Percentiles rank a stretch among this genome's conserved stretches.
Evolutionary conservation across 108 stramenopile species (phyloP).

Genomic region (Epipyxis sp.): DNA sequence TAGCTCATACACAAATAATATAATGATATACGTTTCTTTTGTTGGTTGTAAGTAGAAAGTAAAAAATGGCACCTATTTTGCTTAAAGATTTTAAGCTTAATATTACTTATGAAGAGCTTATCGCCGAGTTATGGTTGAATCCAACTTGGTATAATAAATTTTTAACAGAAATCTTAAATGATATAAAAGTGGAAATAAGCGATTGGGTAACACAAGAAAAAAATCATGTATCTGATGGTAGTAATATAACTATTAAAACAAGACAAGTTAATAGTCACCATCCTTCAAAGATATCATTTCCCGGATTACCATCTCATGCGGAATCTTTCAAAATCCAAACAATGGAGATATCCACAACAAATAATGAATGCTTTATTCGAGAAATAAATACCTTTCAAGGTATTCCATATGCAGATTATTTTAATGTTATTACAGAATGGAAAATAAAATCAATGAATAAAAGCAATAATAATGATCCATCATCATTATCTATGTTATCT

Average conservation of each 20-base stretch:
- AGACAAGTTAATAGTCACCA: not conserved
- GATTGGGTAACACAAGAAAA: not conserved
- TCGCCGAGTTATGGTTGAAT: conserved; percentile 5
- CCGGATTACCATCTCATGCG: conserved; percentile 13
- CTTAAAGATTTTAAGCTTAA: not conserved
- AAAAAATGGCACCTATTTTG: not conserved
- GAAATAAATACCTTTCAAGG: conserved; percentile 3
- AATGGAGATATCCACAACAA: not conserved
- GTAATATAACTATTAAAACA: not conserved
- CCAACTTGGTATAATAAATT: not conserved
- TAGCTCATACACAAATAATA: too few relatives aligned
- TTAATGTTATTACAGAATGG: conserved; percentile 1
- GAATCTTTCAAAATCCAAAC: conserved; percentile 1
- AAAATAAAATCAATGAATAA: not conserved
- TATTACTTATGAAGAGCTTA: not conserved
- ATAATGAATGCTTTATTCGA: not conserved
- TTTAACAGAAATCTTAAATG: not conserved
- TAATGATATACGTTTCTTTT: too few relatives aligned
- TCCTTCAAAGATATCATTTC: conserved; percentile 13
- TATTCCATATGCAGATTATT: conserved; percentile 16
- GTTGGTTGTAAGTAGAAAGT: too few relatives aligned
- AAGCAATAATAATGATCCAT: not conserved
- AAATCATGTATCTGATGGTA: too few relatives aligned
- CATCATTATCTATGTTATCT: too few relatives aligned
- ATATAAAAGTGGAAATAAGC: not conserved